Evolutionary conservation across 495 filamentous ascomycete species (phyloP).

Genomic region (Lasiosphaeris hirsuta): DNA sequence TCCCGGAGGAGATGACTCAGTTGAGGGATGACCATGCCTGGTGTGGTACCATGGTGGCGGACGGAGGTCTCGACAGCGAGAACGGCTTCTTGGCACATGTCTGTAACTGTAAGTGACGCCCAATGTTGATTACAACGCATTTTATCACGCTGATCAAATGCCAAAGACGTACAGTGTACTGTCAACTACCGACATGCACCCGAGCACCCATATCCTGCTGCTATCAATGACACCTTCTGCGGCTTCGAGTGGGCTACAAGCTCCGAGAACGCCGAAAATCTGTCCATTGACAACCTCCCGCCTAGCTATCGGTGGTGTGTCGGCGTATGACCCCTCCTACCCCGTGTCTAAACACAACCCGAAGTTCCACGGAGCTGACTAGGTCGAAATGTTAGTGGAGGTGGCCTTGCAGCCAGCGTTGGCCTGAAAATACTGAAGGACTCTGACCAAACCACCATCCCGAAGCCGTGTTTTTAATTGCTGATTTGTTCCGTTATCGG

Average conservation of each 20-base stretch:
- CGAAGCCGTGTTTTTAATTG: conserved; percentile 8
- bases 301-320: conserved; percentile 4
- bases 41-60: conserved; percentile 30
- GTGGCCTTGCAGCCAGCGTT: background rate
- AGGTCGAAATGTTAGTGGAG: background rate
- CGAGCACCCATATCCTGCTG: conserved; percentile 21
- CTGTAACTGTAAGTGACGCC: conserved; percentile 10
- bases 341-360: background rate
- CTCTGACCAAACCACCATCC: background rate
- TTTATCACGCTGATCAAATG: background rate
- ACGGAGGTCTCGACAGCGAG: conserved; percentile 16
- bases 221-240: conserved; percentile 17
- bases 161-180: conserved; percentile 12
- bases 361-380: background rate
- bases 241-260: conserved; percentile 13
- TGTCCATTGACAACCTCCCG: background rate
- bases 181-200: conserved; percentile 29
- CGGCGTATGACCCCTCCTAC: background rate
- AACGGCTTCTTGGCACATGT: conserved; percentile 11
- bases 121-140: background rate
- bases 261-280: background rate
- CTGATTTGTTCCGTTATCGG: conserved; percentile 25
- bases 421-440: background rate
- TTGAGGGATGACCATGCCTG: conserved; percentile 17
- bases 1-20: conserved; percentile 3